Evolutionary conservation across 2,329 filamentous ascomycete genomes (phyloP), one percentile per base, ranked within the genome.

Genomic region (Clonostachys chloroleuca): DNA sequence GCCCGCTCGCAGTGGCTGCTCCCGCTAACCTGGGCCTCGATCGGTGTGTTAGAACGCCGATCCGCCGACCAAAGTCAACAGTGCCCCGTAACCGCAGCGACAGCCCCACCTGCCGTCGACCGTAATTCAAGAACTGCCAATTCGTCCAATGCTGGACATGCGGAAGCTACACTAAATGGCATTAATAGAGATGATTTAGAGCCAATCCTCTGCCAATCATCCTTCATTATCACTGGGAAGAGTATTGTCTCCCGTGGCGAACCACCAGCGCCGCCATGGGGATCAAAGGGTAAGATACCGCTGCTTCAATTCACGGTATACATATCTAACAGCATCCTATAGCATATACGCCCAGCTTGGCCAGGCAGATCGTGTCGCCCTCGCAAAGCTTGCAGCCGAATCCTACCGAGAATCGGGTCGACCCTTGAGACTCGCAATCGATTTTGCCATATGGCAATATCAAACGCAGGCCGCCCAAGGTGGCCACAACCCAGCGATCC

Each of bases 361-460:
- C 39, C 72, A 84, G 9, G 90, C 91, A 47, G 77, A 87, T 59
- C 81, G 92, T 50, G 75, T 95, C 47, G 86, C 94, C 16, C 77
- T 99, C 10, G 83, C 88, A 34, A 95, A 89, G 60, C 78, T 97
- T 44, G 87, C 92, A 33, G 77, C 91, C 42, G 81, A 91, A 43
- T 86, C 89, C 55, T 80, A 95, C 53, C 81, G 90, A 58, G 67
- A 77, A 46, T 83, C 81, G 12, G 78, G 80, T 20, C 79, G 85
- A 2, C 92, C 92, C 1, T 73, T 97, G 39, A 86, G 92, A 39
- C 76, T 99, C 42, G 94, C 94, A 37, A 87, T 99, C 53, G 94
- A 99, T 62, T 87, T 95, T 56, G 90, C 91, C 4, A 97, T 99
- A 61, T 99, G 94, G 94, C 87, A 96, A 41, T 97, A 96, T 60